These are phyloP conservation scores for Aspergillus sojae DNA, from an alignment of 2,329 filamentous ascomycete species.

Conservation along the genomic window DNA sequence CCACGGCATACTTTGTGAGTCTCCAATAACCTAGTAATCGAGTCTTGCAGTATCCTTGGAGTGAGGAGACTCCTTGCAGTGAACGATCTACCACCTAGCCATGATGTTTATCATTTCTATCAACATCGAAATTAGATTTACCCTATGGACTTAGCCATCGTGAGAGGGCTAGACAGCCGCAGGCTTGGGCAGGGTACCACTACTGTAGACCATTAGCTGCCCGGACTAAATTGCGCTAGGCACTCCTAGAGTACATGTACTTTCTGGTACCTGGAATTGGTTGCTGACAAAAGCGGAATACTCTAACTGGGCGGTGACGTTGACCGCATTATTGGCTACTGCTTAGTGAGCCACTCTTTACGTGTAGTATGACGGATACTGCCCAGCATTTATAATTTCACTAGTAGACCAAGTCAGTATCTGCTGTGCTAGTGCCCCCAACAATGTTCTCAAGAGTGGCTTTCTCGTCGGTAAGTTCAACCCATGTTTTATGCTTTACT, in stretches of 20 bases:
- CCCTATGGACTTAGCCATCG: neutral
- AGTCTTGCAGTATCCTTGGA: neutral
- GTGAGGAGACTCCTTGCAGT: no score
- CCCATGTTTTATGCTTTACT: neutral
- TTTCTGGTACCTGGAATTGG: neutral
- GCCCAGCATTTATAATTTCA: neutral
- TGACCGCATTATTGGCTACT: neutral
- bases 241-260: neutral
- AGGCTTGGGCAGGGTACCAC: neutral
- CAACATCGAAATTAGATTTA: neutral
- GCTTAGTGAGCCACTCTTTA: neutral
- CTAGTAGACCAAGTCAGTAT: neutral
- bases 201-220: neutral
- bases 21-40: neutral
- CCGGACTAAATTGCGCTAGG: neutral
- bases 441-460: neutral
- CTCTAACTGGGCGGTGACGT: neutral
- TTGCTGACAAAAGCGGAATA: neutral
- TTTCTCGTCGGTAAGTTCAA: constrained; percentile 22
- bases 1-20: neutral
- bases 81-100: neutral
- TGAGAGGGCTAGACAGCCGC: neutral
- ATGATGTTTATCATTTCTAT: neutral
- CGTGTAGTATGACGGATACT: neutral
- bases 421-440: neutral